A percentile compares a stretch with the other conserved stretches of the same genome.
Evolutionary conservation across 345 rosid species (phyloP).

Genomic region (Balakata baccata): DNA sequence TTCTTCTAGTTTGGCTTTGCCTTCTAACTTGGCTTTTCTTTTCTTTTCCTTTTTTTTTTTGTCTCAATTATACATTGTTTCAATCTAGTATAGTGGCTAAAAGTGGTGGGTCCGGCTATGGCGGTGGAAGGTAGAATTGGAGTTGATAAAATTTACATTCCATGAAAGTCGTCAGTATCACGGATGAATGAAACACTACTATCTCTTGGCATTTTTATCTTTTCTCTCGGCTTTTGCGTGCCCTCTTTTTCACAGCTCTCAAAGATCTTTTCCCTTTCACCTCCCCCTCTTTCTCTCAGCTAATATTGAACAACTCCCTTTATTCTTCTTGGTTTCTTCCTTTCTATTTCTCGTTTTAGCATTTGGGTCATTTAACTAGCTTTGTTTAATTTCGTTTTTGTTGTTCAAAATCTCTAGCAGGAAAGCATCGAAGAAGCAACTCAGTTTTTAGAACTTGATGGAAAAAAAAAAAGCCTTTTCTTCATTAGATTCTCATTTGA

Average conservation of each 20-base stretch:
- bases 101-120: background rate
- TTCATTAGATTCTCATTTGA: background rate
- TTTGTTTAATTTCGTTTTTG: background rate
- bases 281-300: background rate
- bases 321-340: background rate
- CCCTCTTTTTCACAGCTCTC: constrained; percentile 15
- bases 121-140: background rate
- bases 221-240: constrained; percentile 34
- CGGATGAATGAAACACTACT: background rate
- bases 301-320: background rate
- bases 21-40: background rate
- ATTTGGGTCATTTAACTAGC: background rate
- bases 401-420: constrained; percentile 13
- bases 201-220: background rate
- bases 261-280: constrained; percentile 19
- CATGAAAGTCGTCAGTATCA: constrained; percentile 16
- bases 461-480: constrained; percentile 19
- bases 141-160: constrained; percentile 30
- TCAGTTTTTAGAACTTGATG: constrained; percentile 22
- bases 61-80: background rate
- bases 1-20: background rate
- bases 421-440: constrained; percentile 22
- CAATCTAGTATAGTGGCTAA: background rate
- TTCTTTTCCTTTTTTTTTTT: background rate
- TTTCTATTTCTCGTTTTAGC: background rate